A percentile compares a stretch with the other conserved stretches of the same genome.
Conservation (phyloP, 768 basidiomycete species). For the Lactarius sanguifluus region DNA sequence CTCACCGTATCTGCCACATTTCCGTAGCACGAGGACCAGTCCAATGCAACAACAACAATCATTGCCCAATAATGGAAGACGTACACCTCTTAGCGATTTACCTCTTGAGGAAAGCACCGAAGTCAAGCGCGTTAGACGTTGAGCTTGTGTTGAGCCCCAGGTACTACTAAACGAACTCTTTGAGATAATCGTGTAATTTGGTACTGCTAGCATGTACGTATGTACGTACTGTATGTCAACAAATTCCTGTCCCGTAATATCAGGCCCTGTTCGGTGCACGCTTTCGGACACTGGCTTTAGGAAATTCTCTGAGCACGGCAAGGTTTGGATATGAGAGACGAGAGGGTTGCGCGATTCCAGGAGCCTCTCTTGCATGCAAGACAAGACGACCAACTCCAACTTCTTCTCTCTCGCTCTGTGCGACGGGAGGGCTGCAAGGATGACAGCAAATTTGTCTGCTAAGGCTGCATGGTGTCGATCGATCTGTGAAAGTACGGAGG, state of each 20-base stretch:
- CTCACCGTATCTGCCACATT: constrained; percentile 9
- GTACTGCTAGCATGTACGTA: background rate
- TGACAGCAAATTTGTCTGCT: no score
- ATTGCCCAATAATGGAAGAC: constrained; percentile 2
- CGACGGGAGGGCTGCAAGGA: no score
- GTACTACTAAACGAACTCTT: background rate
- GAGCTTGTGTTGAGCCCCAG: background rate
- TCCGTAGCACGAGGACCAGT: constrained; percentile 4
- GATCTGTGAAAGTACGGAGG: no score
- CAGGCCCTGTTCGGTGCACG: no score
- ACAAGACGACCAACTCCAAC: no score
- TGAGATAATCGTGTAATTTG: background rate
- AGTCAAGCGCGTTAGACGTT: constrained; percentile 27
- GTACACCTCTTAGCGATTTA: constrained; percentile 21
- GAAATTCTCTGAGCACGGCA: no score
- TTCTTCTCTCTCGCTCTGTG: no score
- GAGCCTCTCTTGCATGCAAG: no score
- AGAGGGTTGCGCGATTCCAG: no score
- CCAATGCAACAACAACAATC: constrained; percentile 18
- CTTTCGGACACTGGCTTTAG: no score
- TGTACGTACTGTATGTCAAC: background rate
- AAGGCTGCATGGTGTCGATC: no score
- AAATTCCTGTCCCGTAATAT: background rate
- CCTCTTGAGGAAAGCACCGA: constrained; percentile 18
- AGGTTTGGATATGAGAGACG: no score